Percentiles rank a stretch among this genome's conserved stretches.
Conservation (phyloP, 176 grass and related monocot genomes). For the Thalia dealbata region DNA sequence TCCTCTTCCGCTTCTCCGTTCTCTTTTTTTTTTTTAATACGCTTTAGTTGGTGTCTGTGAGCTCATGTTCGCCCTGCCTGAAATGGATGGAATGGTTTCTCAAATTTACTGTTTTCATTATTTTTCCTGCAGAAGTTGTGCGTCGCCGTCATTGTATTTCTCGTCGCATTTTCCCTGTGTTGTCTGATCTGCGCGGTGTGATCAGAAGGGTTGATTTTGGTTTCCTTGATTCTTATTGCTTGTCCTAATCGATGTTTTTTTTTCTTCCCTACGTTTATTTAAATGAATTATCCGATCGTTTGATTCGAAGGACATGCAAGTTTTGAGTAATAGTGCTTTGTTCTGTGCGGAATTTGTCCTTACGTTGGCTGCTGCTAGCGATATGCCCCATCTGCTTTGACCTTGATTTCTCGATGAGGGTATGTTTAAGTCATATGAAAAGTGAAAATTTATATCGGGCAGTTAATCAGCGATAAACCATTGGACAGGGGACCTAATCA, state of each 20-base stretch:
- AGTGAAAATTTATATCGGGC: neutral
- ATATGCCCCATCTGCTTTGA: neutral
- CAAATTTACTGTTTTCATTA: neutral
- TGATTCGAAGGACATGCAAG: neutral
- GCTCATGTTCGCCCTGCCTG: neutral
- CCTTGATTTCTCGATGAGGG: neutral
- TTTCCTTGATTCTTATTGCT: neutral
- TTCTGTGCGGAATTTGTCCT: neutral
- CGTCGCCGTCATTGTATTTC: neutral
- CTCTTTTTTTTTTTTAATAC: neutral
- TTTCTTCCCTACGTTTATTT: neutral
- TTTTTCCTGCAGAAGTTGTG: neutral
- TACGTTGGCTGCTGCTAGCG: neutral
- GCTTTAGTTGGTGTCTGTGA: neutral
- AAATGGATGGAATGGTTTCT: neutral
- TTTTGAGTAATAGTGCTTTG: neutral
- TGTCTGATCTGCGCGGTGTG: neutral
- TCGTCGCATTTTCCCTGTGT: neutral
- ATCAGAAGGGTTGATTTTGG: neutral
- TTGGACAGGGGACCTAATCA: too few relatives aligned
- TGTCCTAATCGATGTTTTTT: neutral
- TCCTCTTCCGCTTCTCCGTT: neutral
- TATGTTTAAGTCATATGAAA: neutral
- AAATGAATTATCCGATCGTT: neutral
- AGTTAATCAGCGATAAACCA: too few relatives aligned